A percentile compares a stretch with the other conserved stretches of the same genome.
phyloP scores from a whole-genome alignment of 306 rosid species.

The Castanea mollissima region DNA sequence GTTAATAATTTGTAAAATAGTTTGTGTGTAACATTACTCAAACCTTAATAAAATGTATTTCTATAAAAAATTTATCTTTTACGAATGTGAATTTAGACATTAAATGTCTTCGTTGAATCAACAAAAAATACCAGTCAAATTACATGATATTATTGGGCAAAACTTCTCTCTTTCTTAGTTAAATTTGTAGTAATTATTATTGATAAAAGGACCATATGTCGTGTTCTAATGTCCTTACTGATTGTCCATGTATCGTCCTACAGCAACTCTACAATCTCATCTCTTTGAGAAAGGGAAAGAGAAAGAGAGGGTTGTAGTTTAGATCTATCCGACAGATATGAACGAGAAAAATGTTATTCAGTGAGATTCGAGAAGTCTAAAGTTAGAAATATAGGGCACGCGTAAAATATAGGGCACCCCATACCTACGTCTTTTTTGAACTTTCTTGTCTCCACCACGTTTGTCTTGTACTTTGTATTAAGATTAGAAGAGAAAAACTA shows the following conservation, averaged over 20 bases:
- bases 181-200: no score
- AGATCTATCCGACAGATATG: slow-evolving; percentile 7
- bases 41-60: no score
- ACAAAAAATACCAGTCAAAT: no score
- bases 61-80: no score
- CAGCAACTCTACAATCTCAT: neutral
- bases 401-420: slow-evolving; percentile 57
- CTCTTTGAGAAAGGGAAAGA: neutral
- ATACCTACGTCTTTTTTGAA: slow-evolving; percentile 14
- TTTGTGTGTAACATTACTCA: no score
- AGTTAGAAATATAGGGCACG: slow-evolving; percentile 46
- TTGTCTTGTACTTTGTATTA: slow-evolving; percentile 36
- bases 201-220: slow-evolving; percentile 23
- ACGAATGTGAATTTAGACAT: no score
- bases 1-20: no score
- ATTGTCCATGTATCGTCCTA: slow-evolving; percentile 21
- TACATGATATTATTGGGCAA: no score
- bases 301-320: neutral
- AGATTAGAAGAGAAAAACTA: slow-evolving; percentile 13
- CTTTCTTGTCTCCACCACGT: slow-evolving; percentile 53
- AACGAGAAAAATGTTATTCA: slow-evolving; percentile 19
- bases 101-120: no score
- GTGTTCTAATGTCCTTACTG: slow-evolving; percentile 6
- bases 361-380: slow-evolving; percentile 25
- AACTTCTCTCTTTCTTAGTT: no score